Evolutionary conservation across 345 rosid genomes (phyloP), one percentile per base, ranked within the genome.

Genomic region (Arabis hirsuta): DNA sequence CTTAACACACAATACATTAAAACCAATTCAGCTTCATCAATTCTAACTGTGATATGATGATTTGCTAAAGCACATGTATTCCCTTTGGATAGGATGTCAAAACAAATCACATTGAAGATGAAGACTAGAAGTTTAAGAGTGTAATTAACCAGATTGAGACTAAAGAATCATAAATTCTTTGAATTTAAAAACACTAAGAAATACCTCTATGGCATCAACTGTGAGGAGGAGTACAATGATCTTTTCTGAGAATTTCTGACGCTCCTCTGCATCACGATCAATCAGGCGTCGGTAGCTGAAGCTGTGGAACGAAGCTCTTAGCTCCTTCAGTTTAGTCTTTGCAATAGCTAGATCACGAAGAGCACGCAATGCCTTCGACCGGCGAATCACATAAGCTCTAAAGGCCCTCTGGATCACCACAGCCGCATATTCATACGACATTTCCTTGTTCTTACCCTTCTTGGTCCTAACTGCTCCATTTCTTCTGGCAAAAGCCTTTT

Each of bases 201-300:
- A 0, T 47, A 96, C 99, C 98, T 96, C 97, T 73, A 90, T 88
- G 84, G 92, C 90, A 77, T 92, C 99, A 70, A 88, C 92, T 0
- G 98, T 88, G 34, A 92, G 98, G 27, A 95, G 97, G 72, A 96
- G 85, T 14, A 96, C 98, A 60, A 96, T 92, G 47, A 96, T 90
- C 77, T 79, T 92, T 64, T 92, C 97, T 4, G 89, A 76, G 67
- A 96, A 88, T 72, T 84, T 88, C 72, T 92, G 97, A 32, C 84
- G 85, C 80, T 96, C 98, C 83, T 76, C 99, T 7, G 94, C 90
- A 69, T 90, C 90, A 31, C 76, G 88, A 46, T 87, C 73, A 24
- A 96, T 62, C 43, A 78, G 80, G n/a, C 84, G 87, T 36, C 98
- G 90, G 78, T 90, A 92, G 34, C 90, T 86, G 81, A 91, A 87